Evolutionary conservation across 2,329 filamentous ascomycete genomes (phyloP), one percentile per base, ranked within the genome.

Genomic region (Colletotrichum australisinense): DNA sequence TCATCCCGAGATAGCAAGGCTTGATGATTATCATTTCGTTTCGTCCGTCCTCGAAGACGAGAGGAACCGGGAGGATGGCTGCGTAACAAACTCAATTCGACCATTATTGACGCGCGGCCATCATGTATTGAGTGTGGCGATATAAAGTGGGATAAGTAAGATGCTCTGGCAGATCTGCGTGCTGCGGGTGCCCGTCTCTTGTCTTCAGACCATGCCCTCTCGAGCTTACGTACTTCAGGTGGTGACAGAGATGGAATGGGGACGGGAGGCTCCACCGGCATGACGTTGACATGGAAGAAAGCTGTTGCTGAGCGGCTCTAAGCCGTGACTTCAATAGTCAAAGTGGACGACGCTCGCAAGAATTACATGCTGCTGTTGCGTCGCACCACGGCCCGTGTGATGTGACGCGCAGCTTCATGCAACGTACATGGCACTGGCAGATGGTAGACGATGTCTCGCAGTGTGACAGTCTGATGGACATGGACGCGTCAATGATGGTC

Each of bases 31-130:
- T 46, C 26, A 42, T 30, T 38, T 42, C 35, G 38, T 66, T 49
- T 66, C 60, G 49, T 60, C 32, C 24, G 24, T 32, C 7, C 8
- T 52, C 19, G 22, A 56, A 19, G 35, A 19, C 24, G 35, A 4
- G 26, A 38, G 19, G 24, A 60, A 58, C 71, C 32, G 49, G 71
- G 60, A 62, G 60, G 22, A 73, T 73, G 67, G 67, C 62, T 73
- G 67, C 56, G 32, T 26, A 38, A n/a, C 12, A 57, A 73, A 73
- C 67, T 71, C 67, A 73, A 73, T 73, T 71, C 35, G 24, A 35
- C 19, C 9, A n/a, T 11, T 46, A 26, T 30, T 56, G 62, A 66
- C 71, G 60, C 67, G 71, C 67, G 67, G 49, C 57, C 56, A 22
- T 30, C 28, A 14, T 59, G 26, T 56, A 46, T 32, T 56, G 60